Evolutionary conservation across 2,329 filamentous ascomycete genomes (phyloP).

Genomic region (Nigrospora sphaerica): DNA sequence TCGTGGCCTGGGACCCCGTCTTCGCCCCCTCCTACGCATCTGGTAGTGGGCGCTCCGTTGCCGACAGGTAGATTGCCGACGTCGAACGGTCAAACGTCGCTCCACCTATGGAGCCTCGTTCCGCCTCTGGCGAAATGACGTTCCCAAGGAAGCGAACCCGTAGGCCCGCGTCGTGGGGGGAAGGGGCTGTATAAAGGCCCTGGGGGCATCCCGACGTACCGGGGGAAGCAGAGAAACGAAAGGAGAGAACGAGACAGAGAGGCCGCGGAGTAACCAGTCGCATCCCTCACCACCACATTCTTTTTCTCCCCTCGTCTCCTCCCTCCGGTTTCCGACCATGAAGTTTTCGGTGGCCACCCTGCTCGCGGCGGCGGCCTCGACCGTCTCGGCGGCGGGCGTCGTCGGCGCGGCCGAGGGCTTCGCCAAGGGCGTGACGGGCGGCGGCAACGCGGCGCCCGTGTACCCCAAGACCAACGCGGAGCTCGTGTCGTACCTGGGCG

Average conservation of each 20-base stretch:
- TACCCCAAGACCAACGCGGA: conserved; percentile 46
- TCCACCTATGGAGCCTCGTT: conserved; percentile 1
- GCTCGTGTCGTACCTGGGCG: conserved; percentile 52
- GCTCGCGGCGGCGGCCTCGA: conserved; percentile 1
- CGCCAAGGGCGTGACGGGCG: conserved; percentile 49
- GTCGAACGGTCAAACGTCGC: background rate
- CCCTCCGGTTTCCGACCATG: conserved; percentile 2
- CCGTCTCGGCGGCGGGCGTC: conserved; percentile 19
- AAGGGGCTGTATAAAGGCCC: too few species aligned
- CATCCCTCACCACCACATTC: background rate
- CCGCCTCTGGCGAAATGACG: background rate
- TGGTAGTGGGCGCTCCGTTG: too few species aligned
- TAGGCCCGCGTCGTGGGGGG: too few species aligned
- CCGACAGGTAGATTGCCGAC: too few species aligned
- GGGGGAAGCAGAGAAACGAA: too few species aligned
- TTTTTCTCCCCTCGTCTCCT: background rate
- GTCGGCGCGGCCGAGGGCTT: conserved; percentile 33
- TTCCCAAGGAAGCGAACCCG: background rate
- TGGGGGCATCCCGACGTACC: too few species aligned
- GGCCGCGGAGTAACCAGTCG: background rate
- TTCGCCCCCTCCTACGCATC: too few species aligned
- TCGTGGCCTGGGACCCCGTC: too few species aligned
- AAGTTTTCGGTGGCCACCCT: conserved; percentile 3
- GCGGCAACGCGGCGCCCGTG: conserved; percentile 44
- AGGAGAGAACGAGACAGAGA: too few species aligned